Evolutionary conservation across 2,329 filamentous ascomycete species (phyloP).

Genomic region (Fonsecaea erecta): DNA sequence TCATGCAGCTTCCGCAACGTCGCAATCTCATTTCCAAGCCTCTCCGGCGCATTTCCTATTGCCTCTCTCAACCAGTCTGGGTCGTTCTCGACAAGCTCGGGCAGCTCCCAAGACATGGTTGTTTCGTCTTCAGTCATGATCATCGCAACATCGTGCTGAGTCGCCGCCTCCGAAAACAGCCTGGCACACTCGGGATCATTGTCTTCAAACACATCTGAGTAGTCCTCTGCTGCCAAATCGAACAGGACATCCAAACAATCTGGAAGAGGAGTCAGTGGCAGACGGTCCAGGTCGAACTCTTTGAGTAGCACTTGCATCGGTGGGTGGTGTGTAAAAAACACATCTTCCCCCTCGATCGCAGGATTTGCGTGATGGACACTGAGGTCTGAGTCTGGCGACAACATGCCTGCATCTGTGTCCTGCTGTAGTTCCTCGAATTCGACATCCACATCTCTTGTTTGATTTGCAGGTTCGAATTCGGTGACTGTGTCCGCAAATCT

Average conservation of each 20-base stretch:
- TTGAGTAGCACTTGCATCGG: not conserved
- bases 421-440: not conserved
- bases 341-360: not conserved
- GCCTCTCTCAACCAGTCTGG: conserved; percentile 2
- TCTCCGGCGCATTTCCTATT: not conserved
- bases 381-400: not conserved
- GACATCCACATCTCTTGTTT: not conserved
- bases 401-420: not conserved
- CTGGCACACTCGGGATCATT: not conserved
- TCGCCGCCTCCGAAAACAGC: not conserved
- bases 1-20: not conserved
- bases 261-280: not conserved
- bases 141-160: not conserved
- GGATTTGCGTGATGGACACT: not conserved
- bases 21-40: not conserved
- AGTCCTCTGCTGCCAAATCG: not conserved
- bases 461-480: not conserved
- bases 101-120: not conserved
- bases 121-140: not conserved
- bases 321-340: not conserved
- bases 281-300: not conserved
- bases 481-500: not conserved
- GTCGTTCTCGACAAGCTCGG: not conserved
- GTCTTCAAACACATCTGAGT: not conserved
- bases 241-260: not conserved